phyloP scores from a whole-genome alignment of 768 basidiomycete genomes.

The Podaxis pistillaris region DNA sequence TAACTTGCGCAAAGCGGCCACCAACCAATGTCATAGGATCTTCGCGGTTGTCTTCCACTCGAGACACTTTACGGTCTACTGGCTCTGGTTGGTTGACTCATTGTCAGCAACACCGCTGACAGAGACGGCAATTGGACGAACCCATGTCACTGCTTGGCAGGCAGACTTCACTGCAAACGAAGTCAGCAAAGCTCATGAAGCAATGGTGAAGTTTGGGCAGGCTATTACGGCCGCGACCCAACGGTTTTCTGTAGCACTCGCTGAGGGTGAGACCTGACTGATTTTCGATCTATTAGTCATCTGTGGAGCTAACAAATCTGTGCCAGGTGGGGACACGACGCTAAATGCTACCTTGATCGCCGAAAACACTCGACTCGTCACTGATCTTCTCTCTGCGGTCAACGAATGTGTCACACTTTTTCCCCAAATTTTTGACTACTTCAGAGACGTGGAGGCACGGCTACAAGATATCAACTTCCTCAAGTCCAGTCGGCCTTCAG shows the following conservation, averaged over 20 bases:
- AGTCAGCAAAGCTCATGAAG: background rate
- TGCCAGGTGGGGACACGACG: background rate
- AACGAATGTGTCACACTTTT: background rate
- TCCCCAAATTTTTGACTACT: background rate
- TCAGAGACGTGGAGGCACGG: background rate
- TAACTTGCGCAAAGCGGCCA: background rate
- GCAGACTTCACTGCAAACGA: background rate
- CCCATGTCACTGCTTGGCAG: background rate
- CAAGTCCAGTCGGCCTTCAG: background rate
- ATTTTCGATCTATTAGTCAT: background rate
- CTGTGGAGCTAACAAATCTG: background rate
- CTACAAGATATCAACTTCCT: background rate
- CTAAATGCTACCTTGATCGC: background rate
- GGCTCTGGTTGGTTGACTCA: background rate
- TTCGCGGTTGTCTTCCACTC: background rate
- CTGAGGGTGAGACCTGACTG: background rate
- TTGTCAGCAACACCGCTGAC: background rate
- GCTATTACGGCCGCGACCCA: background rate
- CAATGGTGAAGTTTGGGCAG: background rate
- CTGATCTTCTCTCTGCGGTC: background rate
- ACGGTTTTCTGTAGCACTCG: background rate
- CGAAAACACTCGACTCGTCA: background rate
- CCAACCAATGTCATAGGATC: background rate
- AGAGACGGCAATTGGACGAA: background rate
- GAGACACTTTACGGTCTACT: background rate